Conservation (phyloP, 345 rosid species). For the Eucalyptus curtisii region DNA sequence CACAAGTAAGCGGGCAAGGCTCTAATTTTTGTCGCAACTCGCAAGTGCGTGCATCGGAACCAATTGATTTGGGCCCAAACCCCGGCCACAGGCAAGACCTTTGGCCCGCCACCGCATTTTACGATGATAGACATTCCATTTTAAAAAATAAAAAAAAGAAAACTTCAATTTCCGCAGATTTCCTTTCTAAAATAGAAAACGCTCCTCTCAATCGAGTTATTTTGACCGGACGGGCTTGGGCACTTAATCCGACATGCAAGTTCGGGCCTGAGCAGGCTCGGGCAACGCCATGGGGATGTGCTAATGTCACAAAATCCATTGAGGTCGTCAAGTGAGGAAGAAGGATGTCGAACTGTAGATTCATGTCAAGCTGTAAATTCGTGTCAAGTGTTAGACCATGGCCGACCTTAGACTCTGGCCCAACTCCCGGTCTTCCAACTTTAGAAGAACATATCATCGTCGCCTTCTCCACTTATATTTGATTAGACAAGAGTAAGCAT, state of each 20-base stretch:
- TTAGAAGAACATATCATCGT: neutral
- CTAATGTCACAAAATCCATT: neutral
- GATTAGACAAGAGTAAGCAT: neutral
- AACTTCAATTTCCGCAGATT: neutral
- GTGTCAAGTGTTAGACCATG: neutral
- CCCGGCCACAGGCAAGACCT: neutral
- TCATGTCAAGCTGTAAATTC: neutral
- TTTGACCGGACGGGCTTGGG: no score
- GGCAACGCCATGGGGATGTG: neutral
- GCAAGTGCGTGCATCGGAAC: neutral
- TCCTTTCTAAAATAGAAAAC: neutral
- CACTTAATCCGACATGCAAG: no score
- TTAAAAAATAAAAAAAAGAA: rapidly evolving
- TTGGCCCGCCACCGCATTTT: neutral
- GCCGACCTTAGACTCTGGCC: neutral
- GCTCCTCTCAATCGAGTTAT: neutral
- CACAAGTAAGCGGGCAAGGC: neutral
- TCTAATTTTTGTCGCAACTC: neutral
- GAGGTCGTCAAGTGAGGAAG: neutral
- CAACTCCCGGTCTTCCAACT: neutral
- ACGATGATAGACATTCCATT: neutral
- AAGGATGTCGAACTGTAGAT: neutral
- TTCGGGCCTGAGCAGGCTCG: neutral
- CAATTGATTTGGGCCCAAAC: neutral
- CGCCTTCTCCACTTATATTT: neutral